Percentiles rank a stretch among this genome's conserved stretches.
phyloP scores from a whole-genome alignment of 176 grass and related monocot species.

The Oryza meyeriana region DNA sequence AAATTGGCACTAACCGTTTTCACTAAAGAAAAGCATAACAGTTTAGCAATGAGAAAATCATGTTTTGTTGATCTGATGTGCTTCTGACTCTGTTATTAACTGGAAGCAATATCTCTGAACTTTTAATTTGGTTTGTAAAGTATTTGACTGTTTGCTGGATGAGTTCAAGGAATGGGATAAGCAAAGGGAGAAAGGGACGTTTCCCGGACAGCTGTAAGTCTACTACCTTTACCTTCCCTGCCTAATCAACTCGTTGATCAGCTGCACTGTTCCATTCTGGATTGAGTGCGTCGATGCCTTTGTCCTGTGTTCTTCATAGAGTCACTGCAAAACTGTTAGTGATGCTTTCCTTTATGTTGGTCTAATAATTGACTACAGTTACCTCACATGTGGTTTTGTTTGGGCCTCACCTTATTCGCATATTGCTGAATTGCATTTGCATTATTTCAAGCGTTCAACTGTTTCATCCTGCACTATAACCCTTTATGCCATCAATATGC shows the following conservation, averaged over 20 bases:
- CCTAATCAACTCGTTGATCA: slow-evolving; percentile 17
- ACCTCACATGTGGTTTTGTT: slow-evolving; percentile 20
- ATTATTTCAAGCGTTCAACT: slow-evolving; percentile 33
- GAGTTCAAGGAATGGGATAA: slow-evolving; percentile 71
- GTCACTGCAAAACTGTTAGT: slow-evolving; percentile 36
- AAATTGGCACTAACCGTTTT: background rate
- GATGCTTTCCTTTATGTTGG: slow-evolving; percentile 28
- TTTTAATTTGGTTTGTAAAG: background rate
- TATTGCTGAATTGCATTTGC: slow-evolving; percentile 25
- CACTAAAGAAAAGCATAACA: background rate
- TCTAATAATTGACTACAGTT: slow-evolving; percentile 46
- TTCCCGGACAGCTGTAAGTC: slow-evolving; percentile 66
- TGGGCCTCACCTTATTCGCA: slow-evolving; percentile 25
- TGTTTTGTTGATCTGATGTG: background rate
- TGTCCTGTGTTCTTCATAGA: slow-evolving; percentile 34
- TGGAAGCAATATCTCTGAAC: background rate
- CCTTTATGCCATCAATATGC: slow-evolving; percentile 36
- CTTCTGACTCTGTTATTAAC: background rate
- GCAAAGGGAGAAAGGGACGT: slow-evolving; percentile 63
- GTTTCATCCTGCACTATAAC: slow-evolving; percentile 17
- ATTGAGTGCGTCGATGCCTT: slow-evolving; percentile 28
- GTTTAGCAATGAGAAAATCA: background rate
- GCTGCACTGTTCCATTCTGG: slow-evolving; percentile 34
- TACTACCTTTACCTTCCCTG: background rate
- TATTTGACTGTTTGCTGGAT: background rate